Percentiles rank a stretch among this genome's conserved stretches.
phyloP scores from a whole-genome alignment of 1,139 yeast species.

The Spathaspora sp. region DNA sequence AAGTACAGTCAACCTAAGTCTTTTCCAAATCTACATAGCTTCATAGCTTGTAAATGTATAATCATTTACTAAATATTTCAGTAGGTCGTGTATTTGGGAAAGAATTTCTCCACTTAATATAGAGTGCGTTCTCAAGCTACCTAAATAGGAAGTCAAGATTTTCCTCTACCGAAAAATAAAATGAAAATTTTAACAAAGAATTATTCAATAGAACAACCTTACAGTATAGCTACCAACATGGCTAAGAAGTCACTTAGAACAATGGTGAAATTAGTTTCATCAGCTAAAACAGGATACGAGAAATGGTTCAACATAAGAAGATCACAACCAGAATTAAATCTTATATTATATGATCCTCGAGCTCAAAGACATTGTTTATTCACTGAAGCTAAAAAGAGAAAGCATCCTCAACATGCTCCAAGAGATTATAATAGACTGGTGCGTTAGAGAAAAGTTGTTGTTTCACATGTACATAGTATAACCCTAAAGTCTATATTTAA shows the following conservation, averaged over 20 bases:
- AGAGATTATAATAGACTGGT: constrained; percentile 61
- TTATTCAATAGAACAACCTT: not conserved
- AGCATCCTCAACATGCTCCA: constrained; percentile 62
- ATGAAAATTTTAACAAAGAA: not conserved
- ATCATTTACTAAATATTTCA: not conserved
- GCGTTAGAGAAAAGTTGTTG: constrained; percentile 11
- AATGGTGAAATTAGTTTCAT: constrained; percentile 62
- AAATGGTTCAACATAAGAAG: constrained; percentile 82
- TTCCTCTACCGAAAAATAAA: not conserved
- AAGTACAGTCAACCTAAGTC: too few relatives aligned
- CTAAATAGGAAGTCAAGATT: constrained; percentile 4
- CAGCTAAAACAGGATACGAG: constrained; percentile 85
- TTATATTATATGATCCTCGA: constrained; percentile 85
- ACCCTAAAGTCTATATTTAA: not conserved
- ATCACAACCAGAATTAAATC: constrained; percentile 73
- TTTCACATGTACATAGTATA: not conserved
- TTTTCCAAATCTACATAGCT: too few relatives aligned
- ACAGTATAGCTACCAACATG: constrained; percentile 21
- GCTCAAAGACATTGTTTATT: constrained; percentile 77
- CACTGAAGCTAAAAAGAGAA: constrained; percentile 83
- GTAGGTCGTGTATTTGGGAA: too few relatives aligned
- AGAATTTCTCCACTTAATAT: not conserved
- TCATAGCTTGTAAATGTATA: too few relatives aligned
- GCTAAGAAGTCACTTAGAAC: constrained; percentile 47
- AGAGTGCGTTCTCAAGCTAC: not conserved